Conservation (phyloP, 164 flowering plant genomes). For the Stephania cephalantha region DNA sequence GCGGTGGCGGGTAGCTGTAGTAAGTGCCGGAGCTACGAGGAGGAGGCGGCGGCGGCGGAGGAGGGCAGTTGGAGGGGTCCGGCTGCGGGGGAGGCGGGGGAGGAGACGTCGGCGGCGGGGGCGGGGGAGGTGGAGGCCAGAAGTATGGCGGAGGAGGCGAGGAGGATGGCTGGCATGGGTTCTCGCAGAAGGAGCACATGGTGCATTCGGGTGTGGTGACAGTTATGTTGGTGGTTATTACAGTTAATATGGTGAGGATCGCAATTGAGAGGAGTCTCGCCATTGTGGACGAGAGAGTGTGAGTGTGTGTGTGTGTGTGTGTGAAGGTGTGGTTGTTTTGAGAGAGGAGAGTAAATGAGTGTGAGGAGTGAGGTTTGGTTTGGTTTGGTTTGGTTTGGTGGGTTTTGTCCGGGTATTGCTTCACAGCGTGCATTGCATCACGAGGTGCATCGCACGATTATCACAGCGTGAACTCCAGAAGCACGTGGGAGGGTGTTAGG, state of each 20-base stretch:
- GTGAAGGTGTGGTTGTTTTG: neutral
- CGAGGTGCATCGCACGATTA: too few relatives aligned
- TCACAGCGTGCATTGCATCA: too few relatives aligned
- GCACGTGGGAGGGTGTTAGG: too few relatives aligned
- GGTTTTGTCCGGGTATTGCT: too few relatives aligned
- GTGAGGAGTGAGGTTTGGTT: neutral
- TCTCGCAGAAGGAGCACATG: slow-evolving; percentile 59
- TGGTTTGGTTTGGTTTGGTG: neutral
- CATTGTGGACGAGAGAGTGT: neutral
- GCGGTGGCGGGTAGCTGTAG: slow-evolving; percentile 43
- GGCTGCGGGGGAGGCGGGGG: slow-evolving; percentile 27
- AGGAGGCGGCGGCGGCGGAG: slow-evolving; percentile 26
- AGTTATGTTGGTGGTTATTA: neutral
- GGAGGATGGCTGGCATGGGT: slow-evolving; percentile 35
- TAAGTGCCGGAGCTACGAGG: slow-evolving; percentile 21
- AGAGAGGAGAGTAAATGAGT: too few relatives aligned
- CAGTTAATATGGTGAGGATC: neutral
- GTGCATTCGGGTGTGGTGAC: slow-evolving; percentile 38
- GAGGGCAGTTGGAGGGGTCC: slow-evolving; percentile 19
- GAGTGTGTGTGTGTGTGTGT: neutral
- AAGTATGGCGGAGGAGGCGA: slow-evolving; percentile 31
- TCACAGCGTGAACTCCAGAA: neutral
- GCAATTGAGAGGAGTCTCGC: too few relatives aligned
- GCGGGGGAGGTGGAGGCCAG: slow-evolving; percentile 24
- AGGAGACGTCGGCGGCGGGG: slow-evolving; percentile 12